Conservation (phyloP, 2,329 filamentous ascomycete genomes). For the Plenodomus lindquistii region DNA sequence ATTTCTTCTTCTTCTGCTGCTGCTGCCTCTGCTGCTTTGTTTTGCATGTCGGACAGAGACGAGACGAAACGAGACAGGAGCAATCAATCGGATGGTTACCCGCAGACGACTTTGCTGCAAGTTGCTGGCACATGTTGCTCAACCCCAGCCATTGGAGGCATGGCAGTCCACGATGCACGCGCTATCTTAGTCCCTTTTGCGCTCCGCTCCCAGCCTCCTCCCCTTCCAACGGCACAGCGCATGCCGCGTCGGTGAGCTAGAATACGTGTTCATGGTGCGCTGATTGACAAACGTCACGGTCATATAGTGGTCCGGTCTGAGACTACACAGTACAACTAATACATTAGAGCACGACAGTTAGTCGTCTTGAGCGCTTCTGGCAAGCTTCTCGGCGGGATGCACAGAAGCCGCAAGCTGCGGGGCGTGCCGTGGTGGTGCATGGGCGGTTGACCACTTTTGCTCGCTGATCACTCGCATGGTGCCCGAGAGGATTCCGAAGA, state of each 20-base stretch:
- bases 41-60: background rate
- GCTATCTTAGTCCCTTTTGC: constrained; percentile 1
- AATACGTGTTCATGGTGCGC: constrained; percentile 18
- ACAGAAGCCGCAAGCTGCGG: background rate
- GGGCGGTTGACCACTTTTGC: background rate
- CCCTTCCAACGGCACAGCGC: constrained; percentile 6
- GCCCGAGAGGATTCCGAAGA: background rate
- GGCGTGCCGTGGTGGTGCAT: background rate
- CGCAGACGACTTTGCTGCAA: background rate
- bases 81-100: background rate
- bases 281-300: constrained; percentile 1
- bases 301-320: background rate
- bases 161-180: constrained; percentile 3
- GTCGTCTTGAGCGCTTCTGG: background rate
- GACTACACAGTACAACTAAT: too few species aligned
- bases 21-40: too few species aligned
- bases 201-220: too few species aligned
- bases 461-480: background rate
- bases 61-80: background rate
- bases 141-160: constrained; percentile 6
- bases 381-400: background rate
- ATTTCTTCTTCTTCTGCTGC: too few species aligned
- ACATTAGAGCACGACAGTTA: too few species aligned
- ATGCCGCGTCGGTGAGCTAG: constrained; percentile 5
- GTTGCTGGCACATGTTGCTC: background rate